A percentile compares a stretch with the other conserved stretches of the same genome.
Conservation (phyloP, 805 yeast species). For the Dipodascus geniculatus region DNA sequence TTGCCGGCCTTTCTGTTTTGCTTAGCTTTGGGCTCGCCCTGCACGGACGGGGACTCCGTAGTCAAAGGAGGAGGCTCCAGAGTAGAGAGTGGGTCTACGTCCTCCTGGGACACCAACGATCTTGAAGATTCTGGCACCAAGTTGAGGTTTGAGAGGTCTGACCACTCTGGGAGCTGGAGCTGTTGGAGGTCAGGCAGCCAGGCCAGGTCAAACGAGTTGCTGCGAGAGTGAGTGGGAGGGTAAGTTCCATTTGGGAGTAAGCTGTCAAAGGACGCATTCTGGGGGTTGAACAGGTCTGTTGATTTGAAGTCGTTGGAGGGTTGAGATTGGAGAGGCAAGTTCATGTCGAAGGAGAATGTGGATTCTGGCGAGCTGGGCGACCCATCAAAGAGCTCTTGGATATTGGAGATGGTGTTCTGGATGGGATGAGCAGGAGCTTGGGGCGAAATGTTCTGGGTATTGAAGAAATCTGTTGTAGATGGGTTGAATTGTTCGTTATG, state of each 20-base stretch:
- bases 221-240: conserved; percentile 13
- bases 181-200: not conserved
- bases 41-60: not conserved
- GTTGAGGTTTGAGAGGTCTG: not conserved
- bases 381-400: not conserved
- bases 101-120: not conserved
- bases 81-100: not conserved
- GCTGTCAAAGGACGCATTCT: not conserved
- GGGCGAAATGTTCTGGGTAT: conserved; percentile 19
- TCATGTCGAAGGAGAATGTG: not conserved
- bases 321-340: not conserved
- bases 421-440: not conserved
- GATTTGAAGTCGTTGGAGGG: not conserved
- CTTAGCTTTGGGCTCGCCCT: no score
- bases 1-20: not conserved
- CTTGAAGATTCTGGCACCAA: not conserved
- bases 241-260: conserved; percentile 10
- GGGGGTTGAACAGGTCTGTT: not conserved
- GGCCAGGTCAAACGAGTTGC: conserved; percentile 6
- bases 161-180: not conserved
- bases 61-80: not conserved
- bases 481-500: not conserved
- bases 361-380: not conserved
- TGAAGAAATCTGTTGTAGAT: conserved; percentile 29
- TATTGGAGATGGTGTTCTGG: not conserved